Evolutionary conservation across 257 asterid species (phyloP), one percentile per base, ranked within the genome.

Genomic region (Solanum rostratum): DNA sequence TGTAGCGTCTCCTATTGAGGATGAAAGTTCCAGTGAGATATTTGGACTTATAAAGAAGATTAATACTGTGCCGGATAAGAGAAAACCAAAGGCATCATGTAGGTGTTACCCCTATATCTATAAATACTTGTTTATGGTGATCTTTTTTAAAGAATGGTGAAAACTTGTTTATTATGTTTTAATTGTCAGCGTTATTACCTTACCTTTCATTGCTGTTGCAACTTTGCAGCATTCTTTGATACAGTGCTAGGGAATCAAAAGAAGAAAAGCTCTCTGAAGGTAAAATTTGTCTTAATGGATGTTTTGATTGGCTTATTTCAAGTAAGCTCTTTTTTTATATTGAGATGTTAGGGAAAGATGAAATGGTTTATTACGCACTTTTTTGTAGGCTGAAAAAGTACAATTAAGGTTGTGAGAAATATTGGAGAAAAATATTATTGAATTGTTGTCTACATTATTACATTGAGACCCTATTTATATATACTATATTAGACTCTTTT

Each of bases 1-100:
- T 59, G n/a, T 89, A 76, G 89, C 81, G 46, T 88, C 96, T 84
- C 95, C 97, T 71, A 91, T 88, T 68, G 97, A 91, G 84, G 97
- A 96, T 88, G 99, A 92, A 83, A 91, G 85, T 81, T 95, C 97
- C 86, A 91, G 91, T 84, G 97, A 94, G 93, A 91, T 96, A 79
- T 93, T 94, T 91, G 97, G 97, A 57, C 97, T 93, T 55, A 93
- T 96, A 79, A 96, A 93, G 94, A 96, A 94, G 85, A 92, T 93
- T 71, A 93, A 96, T 89, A 90, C 92, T 71, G 92, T 85, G 83
- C 88, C 97, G 9, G 90, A 80, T 71, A 95, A 91, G 90, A 95
- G 87, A 90, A 95, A 90, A 85, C 92, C 95, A 66, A 95, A 94
- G 91, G 82, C 92, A 85, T 85, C 92, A 63, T 93, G 99, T 96